Evolutionary conservation across 2,329 filamentous ascomycete species (phyloP).

Genomic region (Penicillium occitanis): DNA sequence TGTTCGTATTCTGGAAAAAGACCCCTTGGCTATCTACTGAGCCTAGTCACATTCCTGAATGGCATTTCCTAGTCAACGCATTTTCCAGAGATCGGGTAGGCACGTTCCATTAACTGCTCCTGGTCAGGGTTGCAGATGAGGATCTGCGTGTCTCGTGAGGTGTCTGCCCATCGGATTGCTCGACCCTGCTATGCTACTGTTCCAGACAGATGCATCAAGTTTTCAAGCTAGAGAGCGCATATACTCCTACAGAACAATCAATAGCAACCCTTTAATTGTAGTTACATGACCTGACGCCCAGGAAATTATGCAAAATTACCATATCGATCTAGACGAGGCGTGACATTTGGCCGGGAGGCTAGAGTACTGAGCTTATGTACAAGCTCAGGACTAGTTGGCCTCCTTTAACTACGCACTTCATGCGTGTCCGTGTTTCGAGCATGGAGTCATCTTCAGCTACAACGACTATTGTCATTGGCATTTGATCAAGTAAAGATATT

Average conservation of each 20-base stretch:
- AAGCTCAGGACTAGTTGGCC: not conserved
- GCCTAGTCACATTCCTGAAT: conserved; percentile 7
- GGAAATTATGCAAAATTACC: too few relatives aligned
- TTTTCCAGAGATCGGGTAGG: not conserved
- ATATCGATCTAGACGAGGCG: not conserved
- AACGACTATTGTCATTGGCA: not conserved
- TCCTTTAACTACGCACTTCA: not conserved
- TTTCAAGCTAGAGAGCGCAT: not conserved
- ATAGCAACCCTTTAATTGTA: not conserved
- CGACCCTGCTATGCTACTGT: not conserved
- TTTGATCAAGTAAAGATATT: not conserved
- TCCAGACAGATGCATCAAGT: not conserved
- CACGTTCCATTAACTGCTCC: not conserved
- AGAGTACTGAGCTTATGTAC: not conserved
- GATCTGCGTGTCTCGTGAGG: not conserved
- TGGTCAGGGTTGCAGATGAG: not conserved
- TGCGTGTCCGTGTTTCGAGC: not conserved
- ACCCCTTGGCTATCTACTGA: not conserved
- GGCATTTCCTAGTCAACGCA: conserved; percentile 13
- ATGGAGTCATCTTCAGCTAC: not conserved
- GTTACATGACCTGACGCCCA: not conserved
- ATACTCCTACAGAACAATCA: too few relatives aligned
- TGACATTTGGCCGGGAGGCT: not conserved
- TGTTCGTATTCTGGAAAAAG: not conserved
- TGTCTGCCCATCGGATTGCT: not conserved